Percentiles rank a stretch among this genome's conserved stretches.
phyloP scores from a whole-genome alignment of 2,329 filamentous ascomycete species.

The Orbilia ellipsospora region DNA sequence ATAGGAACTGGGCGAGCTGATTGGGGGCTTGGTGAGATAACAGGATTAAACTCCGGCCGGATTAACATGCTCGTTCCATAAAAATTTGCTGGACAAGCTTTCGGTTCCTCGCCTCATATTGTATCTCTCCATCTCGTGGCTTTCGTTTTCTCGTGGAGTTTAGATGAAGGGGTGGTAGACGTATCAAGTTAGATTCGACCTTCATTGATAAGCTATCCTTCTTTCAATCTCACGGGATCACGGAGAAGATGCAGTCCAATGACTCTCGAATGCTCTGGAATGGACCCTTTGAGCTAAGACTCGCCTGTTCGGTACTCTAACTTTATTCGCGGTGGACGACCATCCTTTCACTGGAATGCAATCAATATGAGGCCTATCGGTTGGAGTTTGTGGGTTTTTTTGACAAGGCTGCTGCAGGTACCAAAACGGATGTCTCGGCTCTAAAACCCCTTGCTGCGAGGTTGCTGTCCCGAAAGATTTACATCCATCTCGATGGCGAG shows the following conservation, averaged over 20 bases:
- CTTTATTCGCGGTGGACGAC: constrained; percentile 39
- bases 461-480: too few relatives aligned
- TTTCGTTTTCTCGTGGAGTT: too few relatives aligned
- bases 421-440: too few relatives aligned
- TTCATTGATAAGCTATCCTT: constrained; percentile 1
- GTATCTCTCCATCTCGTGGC: too few relatives aligned
- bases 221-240: constrained; percentile 21
- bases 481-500: too few relatives aligned
- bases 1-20: constrained; percentile 27
- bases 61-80: neutral
- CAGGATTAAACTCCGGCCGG: constrained; percentile 5
- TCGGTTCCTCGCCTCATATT: too few relatives aligned
- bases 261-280: constrained; percentile 10
- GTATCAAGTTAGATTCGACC: too few relatives aligned
- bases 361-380: too few relatives aligned
- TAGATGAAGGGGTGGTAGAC: too few relatives aligned
- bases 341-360: constrained; percentile 3
- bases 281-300: constrained; percentile 15
- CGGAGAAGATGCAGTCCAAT: constrained; percentile 4
- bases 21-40: constrained; percentile 41
- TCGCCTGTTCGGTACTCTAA: constrained; percentile 40
- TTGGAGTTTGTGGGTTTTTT: too few relatives aligned
- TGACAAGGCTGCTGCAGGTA: too few relatives aligned
- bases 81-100: neutral
- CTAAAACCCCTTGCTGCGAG: neutral